Evolutionary conservation across 202 grass and related monocot species (phyloP), one percentile per base, ranked within the genome.

Genomic region (Bolboschoenoplectus hybrid): DNA sequence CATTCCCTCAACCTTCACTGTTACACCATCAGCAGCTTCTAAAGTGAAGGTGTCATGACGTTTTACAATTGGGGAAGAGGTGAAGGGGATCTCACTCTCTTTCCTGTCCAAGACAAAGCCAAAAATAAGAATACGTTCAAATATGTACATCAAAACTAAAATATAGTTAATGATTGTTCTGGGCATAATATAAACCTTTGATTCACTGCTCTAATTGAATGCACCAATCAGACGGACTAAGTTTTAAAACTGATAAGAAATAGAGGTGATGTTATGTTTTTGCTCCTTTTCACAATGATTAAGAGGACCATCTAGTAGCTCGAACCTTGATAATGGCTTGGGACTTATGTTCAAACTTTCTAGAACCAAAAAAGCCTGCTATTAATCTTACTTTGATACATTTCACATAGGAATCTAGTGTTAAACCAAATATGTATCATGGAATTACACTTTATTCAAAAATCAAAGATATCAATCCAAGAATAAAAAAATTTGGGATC

Each of bases 41-140:
- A 97, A 53, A 19, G 50, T 81, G 55, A 60, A 87, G 38, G 80
- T 7, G 16, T 86, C 74, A 16, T 89, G 7, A 7, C 88, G 81
- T 83, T 88, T 93, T 34, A 88, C 74, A 79, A 97, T 89, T 20
- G 88, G 80, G 0, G 86, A 74, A 86, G 91, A 88, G 43, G 5
- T 49, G 63, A 97, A 93, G 34, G 74, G 74, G 26, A 52, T 3
- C 51, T 57, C 7, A 7, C 35, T 57, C 5, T 38, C 13, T 41
- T 79, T 58, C 53, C 74, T 79, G 58, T 79, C 52, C 57, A 79
- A 16, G 17, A 10, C 32, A 79, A 52, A 76, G 34, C 6, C 50
- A 79, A 78, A 41, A 26, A 16, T 57, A 78, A 38, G 51, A 39
- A 45, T n/a, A 58, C 1, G 19, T 34, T 51, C 19, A 74, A 50